Evolutionary conservation across 257 asterid species (phyloP), one percentile per base, ranked within the genome.

Genomic region (Gardenia jasminoides): DNA sequence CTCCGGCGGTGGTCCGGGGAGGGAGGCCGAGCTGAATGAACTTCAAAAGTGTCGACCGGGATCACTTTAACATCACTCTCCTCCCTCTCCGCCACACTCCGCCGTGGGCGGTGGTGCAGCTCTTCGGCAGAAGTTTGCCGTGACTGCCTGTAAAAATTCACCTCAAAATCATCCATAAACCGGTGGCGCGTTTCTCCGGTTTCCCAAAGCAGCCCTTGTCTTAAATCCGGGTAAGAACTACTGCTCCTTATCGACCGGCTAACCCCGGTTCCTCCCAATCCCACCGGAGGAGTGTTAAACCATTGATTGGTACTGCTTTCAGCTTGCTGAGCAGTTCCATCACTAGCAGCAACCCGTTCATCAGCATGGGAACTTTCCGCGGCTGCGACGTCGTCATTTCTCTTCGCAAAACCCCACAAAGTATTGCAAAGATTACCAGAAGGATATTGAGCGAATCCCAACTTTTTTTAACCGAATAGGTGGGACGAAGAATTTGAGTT

Each of bases 151-250:
- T 89, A 78, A 70, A 83, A 80, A 50, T 86, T 85, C 76, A 92
- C 93, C 24, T 89, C 96, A 76, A 87, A 85, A 80, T 94, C 98
- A 82, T 94, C 97, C 69, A 67, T 81, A 84, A 77, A 85, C 75
- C 87, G 87, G 48, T 81, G 76, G 84, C 88, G 83, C 15, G 72
- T 84, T 33, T 82, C 89, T 64, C 83, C 87, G 22, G 84, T 80
- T 72, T 82, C 92, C 98, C 89, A 85, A 74, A 74, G 33, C 33
- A 88, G 72, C 17, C 83, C 92, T 79, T 87, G 91, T 83, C 94
- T 81, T 24, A 91, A 87, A 88, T 94, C 97, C 12, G 98, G 97
- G 80, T 92, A 91, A 20, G 96, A 94, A 30, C 92, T 91, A n/a
- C 94, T 92, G 67, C 82, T 92, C 87, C 98, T 85, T 80, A 91